Evolutionary conservation across 2,329 filamentous ascomycete species (phyloP).

Genomic region (Ceratocystis destructans): DNA sequence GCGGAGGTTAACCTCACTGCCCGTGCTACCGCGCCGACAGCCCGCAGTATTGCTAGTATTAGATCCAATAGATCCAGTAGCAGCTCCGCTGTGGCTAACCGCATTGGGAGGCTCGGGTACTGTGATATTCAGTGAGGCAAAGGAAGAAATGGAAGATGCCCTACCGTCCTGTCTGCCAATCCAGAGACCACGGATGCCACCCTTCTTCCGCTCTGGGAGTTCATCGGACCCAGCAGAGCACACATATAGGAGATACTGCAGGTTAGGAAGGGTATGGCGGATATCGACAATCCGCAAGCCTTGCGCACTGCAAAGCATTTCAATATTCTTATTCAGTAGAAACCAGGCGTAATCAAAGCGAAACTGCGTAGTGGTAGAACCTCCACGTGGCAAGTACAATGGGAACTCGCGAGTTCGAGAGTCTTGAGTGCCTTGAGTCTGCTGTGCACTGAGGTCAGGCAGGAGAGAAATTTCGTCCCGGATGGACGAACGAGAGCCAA

Average conservation of each 20-base stretch:
- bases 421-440: constrained; percentile 8
- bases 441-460: constrained; percentile 28
- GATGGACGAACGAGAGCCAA: constrained; percentile 61
- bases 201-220: constrained; percentile 46
- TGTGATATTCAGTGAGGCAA: not conserved
- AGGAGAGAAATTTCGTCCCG: constrained; percentile 58
- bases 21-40: constrained; percentile 31
- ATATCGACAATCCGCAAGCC: constrained; percentile 76
- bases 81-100: not conserved
- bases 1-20: constrained; percentile 30
- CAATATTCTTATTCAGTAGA: constrained; percentile 90
- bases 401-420: constrained; percentile 58
- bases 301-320: constrained; percentile 49
- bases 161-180: constrained; percentile 26
- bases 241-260: constrained; percentile 85
- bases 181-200: constrained; percentile 47
- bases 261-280: constrained; percentile 78
- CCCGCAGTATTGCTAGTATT: constrained; percentile 1
- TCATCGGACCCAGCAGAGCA: constrained; percentile 63
- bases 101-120: not conserved
- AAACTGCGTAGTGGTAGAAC: constrained; percentile 58
- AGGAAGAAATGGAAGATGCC: not conserved
- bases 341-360: constrained; percentile 95
- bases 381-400: constrained; percentile 51
- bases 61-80: constrained; percentile 19